A percentile compares a stretch with the other conserved stretches of the same genome.
Evolutionary conservation across 495 filamentous ascomycete genomes (phyloP).

Genomic region (Hypoxylon lenormandii): DNA sequence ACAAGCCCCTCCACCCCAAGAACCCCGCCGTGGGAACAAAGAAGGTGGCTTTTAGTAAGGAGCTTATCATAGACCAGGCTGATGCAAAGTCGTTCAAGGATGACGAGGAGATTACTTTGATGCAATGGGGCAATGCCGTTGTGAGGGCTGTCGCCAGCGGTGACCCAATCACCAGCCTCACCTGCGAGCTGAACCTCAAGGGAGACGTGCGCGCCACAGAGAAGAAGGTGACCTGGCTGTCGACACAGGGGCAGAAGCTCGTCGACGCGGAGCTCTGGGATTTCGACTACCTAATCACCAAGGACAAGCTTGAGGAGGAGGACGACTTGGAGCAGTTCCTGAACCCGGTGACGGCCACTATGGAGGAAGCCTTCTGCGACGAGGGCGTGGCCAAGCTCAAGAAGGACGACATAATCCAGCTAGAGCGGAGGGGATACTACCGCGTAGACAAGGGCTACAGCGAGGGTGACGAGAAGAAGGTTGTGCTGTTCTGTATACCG

Average conservation of each 20-base stretch:
- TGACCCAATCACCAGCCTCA: slow-evolving; percentile 72
- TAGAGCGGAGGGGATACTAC: slow-evolving; percentile 93
- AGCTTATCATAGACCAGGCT: slow-evolving; percentile 83
- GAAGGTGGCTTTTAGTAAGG: slow-evolving; percentile 78
- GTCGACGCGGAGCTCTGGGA: slow-evolving; percentile 87
- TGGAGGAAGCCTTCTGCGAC: slow-evolving; percentile 80
- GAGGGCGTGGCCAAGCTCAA: slow-evolving; percentile 79
- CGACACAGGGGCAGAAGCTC: slow-evolving; percentile 76
- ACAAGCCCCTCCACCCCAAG: slow-evolving; percentile 88
- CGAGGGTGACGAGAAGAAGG: slow-evolving; percentile 64
- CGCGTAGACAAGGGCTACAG: slow-evolving; percentile 73
- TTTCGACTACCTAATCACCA: slow-evolving; percentile 91
- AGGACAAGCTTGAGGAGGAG: slow-evolving; percentile 86
- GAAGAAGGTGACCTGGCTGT: slow-evolving; percentile 95
- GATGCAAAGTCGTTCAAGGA: slow-evolving; percentile 84
- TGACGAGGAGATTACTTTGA: slow-evolving; percentile 92
- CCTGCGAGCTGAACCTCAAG: slow-evolving; percentile 82
- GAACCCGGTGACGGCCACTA: slow-evolving; percentile 78
- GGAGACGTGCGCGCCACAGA: slow-evolving; percentile 94
- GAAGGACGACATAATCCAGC: slow-evolving; percentile 89
- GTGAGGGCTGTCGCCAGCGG: slow-evolving; percentile 70
- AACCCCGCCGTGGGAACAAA: slow-evolving; percentile 85
- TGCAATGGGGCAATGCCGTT: slow-evolving; percentile 95
- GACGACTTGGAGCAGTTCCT: slow-evolving; percentile 84
- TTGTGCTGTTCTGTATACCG: slow-evolving; percentile 83